Percentiles rank a stretch among this genome's conserved stretches.
phyloP scores from a whole-genome alignment of 371 early-diverging fungal genomes.

The Smittium mucronatum region DNA sequence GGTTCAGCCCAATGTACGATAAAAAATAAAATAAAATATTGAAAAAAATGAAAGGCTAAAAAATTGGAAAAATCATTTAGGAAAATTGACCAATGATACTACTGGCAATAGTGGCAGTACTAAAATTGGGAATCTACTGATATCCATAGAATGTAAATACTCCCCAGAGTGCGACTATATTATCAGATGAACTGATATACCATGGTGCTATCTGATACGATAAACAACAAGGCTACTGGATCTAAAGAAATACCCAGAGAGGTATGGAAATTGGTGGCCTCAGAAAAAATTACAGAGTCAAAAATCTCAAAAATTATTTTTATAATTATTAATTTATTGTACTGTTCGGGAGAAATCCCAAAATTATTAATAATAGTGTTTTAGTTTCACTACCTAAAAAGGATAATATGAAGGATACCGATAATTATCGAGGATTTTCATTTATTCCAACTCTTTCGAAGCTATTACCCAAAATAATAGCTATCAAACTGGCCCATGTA shows the following conservation, averaged over 20 bases:
- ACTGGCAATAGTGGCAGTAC: neutral
- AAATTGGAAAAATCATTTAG: neutral
- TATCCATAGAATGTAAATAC: neutral
- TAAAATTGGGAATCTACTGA: neutral
- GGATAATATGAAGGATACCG: neutral
- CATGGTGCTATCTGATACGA: neutral
- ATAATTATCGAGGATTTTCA: neutral
- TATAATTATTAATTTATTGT: neutral
- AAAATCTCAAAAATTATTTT: neutral
- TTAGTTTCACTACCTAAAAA: constrained; percentile 1
- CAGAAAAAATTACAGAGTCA: neutral
- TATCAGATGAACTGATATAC: neutral
- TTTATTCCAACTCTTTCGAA: neutral
- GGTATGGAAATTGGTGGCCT: neutral
- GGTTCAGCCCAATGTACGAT: neutral
- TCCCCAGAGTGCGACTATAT: constrained; percentile 2
- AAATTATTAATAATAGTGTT: neutral
- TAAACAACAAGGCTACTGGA: neutral
- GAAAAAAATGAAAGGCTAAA: neutral
- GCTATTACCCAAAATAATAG: neutral
- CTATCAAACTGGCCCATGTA: neutral
- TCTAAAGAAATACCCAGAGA: neutral
- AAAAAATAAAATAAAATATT: neutral
- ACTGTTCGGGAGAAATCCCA: neutral
- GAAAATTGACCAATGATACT: neutral